Evolutionary conservation across 2,329 filamentous ascomycete genomes (phyloP).

Genomic region (Magnaporthiopsis incrustans): DNA sequence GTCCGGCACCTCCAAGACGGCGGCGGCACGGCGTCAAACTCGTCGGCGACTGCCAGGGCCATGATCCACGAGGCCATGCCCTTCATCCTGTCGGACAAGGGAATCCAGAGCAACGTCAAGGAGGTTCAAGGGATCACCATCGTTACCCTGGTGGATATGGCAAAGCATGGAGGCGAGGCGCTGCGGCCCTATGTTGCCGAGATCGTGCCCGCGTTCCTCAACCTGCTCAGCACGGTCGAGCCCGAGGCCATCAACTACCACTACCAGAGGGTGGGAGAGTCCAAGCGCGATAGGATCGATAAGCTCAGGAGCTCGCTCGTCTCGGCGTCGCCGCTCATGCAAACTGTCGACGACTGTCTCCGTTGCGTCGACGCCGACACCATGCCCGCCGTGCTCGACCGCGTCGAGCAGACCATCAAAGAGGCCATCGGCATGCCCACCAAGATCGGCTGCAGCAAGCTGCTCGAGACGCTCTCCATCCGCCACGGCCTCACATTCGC

Average conservation of each 20-base stretch:
- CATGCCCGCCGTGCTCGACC: slow-evolving; percentile 67
- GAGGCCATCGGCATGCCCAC: slow-evolving; percentile 83
- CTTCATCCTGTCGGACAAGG: slow-evolving; percentile 82
- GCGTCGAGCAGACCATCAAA: slow-evolving; percentile 72
- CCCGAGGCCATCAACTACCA: slow-evolving; percentile 86
- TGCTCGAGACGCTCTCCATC: slow-evolving; percentile 78
- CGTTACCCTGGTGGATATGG: slow-evolving; percentile 77
- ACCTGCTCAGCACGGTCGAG: slow-evolving; percentile 79
- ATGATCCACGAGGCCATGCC: slow-evolving; percentile 85
- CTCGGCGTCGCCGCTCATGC: slow-evolving; percentile 79
- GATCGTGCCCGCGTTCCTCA: slow-evolving; percentile 73
- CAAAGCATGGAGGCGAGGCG: slow-evolving; percentile 77
- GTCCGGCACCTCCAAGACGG: slow-evolving; percentile 80
- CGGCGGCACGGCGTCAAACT: slow-evolving; percentile 25
- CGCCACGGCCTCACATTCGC: slow-evolving; percentile 68
- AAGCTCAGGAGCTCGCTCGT: slow-evolving; percentile 76
- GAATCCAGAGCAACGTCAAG: slow-evolving; percentile 79
- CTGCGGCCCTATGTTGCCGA: slow-evolving; percentile 74
- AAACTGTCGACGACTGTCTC: slow-evolving; percentile 83
- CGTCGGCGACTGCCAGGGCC: slow-evolving; percentile 55
- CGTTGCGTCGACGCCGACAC: slow-evolving; percentile 71
- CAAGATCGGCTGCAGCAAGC: slow-evolving; percentile 82
- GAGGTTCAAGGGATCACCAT: slow-evolving; percentile 81
- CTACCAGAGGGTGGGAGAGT: slow-evolving; percentile 80
- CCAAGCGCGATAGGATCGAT: slow-evolving; percentile 85